These are phyloP conservation scores for Zizania latifolia DNA, from an alignment of 176 grass and related monocot species.

Conservation along the genomic window DNA sequence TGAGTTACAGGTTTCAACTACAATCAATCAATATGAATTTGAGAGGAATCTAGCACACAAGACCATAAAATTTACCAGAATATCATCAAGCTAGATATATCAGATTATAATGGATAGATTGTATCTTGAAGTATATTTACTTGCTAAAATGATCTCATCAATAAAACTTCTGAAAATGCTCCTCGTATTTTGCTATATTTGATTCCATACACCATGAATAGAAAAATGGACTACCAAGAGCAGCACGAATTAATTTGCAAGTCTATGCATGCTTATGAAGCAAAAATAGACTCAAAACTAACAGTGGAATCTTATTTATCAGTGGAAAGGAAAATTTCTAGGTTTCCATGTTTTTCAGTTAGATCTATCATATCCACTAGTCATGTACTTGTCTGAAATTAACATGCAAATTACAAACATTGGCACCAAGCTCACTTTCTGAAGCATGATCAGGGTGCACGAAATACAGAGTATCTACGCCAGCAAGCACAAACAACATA, in stretches of 20 bases:
- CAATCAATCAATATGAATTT: neutral
- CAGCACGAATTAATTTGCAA: neutral
- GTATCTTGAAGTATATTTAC: conserved; percentile 8
- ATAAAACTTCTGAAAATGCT: neutral
- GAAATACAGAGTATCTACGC: neutral
- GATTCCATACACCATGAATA: neutral
- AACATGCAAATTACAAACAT: neutral
- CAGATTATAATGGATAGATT: neutral
- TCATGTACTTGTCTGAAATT: neutral
- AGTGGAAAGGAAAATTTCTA: neutral
- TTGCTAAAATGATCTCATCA: neutral
- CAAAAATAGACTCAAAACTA: neutral
- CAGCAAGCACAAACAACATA: neutral
- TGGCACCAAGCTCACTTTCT: neutral
- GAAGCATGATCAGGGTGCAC: neutral
- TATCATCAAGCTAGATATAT: conserved; percentile 12
- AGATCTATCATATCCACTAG: neutral
- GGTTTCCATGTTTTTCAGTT: neutral
- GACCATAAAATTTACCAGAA: neutral
- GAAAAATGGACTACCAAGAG: neutral
- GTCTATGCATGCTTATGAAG: neutral
- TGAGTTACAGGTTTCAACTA: neutral
- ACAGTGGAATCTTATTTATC: neutral
- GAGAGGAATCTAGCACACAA: neutral
- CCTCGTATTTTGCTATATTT: neutral